Evolutionary conservation across 2,329 filamentous ascomycete genomes (phyloP), one percentile per base, ranked within the genome.

Genomic region (Graphiopsis chlorocephala): DNA sequence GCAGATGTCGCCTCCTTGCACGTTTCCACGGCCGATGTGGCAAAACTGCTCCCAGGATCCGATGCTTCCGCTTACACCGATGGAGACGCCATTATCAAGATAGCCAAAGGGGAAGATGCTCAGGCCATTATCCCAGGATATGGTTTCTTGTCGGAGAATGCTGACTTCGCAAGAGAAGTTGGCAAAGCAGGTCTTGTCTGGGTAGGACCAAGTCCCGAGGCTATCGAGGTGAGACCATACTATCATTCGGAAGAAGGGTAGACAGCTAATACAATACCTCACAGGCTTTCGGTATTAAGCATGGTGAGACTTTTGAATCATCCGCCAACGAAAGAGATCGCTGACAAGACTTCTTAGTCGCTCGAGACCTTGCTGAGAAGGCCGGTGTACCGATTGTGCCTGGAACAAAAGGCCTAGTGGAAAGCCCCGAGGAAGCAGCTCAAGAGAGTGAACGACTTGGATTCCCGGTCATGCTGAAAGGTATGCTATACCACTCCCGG

Each of bases 111-210:
- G 3, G 76, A 80, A 15, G 71, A 76, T 2, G 84, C 76, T 2
- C 81, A 89, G 66, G 86, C 86, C 3, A 81, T 90, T 17, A 86
- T 88, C 58, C 88, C 88, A 0, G 88, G 88, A 1, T 90, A 90
- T 76, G 88, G 88, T 0, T 90, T 89, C 66, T 75, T 90, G 1
- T 84, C 84, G 0, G 88, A 90, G 65, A 88, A 89, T 71, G 81
- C 85, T 4, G 80, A 84, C 4, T 90, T 90, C 71, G 87, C 88
- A 0, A 73, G 78, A 25, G 75, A 78, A 0, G 83, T 88, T 0
- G 73, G 78, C 25, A 76, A 81, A 10, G 83, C 82, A 1, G 88
- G 86, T 0, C 78, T 90, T 65, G 77, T 79, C 1, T 90, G 85
- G 78, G 80, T 86, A 15, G 88, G 88, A 0, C 88, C 88, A 1